Evolutionary conservation across 306 rosid genomes (phyloP).

Genomic region (Cucumis cinereus): DNA sequence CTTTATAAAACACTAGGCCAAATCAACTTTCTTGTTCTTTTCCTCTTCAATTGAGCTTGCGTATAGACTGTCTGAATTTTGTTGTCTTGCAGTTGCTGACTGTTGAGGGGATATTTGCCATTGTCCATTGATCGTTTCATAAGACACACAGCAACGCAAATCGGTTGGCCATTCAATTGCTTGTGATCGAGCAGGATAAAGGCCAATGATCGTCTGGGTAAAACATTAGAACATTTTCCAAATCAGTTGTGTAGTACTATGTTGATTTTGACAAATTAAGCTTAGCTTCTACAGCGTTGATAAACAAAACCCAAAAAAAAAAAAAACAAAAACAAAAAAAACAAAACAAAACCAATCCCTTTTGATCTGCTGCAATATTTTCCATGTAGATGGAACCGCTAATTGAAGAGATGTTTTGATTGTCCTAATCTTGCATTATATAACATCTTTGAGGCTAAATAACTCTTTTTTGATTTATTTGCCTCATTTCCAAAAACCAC

Average conservation of each 20-base stretch:
- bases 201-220: neutral
- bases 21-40: neutral
- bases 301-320: neutral
- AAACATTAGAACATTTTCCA: neutral
- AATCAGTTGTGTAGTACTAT: slow-evolving; percentile 4
- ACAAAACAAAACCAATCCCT: neutral
- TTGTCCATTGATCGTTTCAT: neutral
- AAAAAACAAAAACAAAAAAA: neutral
- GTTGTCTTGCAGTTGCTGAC: neutral
- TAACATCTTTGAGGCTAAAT: neutral
- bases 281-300: neutral
- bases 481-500: too few species aligned
- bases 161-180: neutral
- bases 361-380: slow-evolving; percentile 6
- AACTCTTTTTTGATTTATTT: neutral
- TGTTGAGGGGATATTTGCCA: neutral
- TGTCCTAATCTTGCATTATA: neutral
- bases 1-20: too few species aligned
- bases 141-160: neutral
- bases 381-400: slow-evolving; percentile 1
- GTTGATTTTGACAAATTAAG: neutral
- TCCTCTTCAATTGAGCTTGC: neutral
- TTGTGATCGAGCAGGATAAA: neutral
- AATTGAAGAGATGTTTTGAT: neutral
- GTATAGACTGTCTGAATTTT: neutral